A percentile compares a stretch with the other conserved stretches of the same genome.
phyloP scores from a whole-genome alignment of 1,139 yeast species.

The Blastobotrys petasosporus region DNA sequence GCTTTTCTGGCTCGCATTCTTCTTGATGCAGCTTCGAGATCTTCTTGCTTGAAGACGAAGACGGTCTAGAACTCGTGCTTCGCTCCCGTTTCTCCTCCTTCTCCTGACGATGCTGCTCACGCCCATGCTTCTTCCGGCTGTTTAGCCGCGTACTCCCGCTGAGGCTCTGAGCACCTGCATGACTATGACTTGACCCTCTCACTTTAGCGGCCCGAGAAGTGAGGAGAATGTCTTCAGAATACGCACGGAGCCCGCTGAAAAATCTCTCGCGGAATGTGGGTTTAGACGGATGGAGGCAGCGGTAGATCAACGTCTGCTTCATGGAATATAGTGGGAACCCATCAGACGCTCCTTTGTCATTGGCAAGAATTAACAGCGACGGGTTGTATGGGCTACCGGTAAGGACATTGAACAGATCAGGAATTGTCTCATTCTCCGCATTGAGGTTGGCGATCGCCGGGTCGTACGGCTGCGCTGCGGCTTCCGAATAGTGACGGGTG shows the following conservation, averaged over 20 bases:
- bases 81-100: too few relatives aligned
- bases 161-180: background rate
- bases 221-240: background rate
- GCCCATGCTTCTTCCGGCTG: background rate
- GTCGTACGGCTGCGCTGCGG: too few relatives aligned
- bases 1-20: too few relatives aligned
- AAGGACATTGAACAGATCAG: conserved; percentile 1
- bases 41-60: too few relatives aligned
- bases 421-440: background rate
- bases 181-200: background rate
- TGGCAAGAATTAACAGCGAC: background rate
- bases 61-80: too few relatives aligned
- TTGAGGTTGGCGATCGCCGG: too few relatives aligned
- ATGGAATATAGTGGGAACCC: conserved; percentile 7
- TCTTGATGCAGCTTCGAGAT: too few relatives aligned
- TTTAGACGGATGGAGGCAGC: background rate
- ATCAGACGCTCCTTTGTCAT: background rate
- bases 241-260: conserved; percentile 1
- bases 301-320: conserved; percentile 2
- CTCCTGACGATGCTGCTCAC: too few relatives aligned
- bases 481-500: background rate
- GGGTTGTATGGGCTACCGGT: conserved; percentile 5
- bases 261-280: background rate
- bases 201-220: background rate
- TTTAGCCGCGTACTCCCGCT: background rate